Evolutionary conservation across 106 monocot species (phyloP), one percentile per base, ranked within the genome.

Genomic region (Phalaenopsis equestris): DNA sequence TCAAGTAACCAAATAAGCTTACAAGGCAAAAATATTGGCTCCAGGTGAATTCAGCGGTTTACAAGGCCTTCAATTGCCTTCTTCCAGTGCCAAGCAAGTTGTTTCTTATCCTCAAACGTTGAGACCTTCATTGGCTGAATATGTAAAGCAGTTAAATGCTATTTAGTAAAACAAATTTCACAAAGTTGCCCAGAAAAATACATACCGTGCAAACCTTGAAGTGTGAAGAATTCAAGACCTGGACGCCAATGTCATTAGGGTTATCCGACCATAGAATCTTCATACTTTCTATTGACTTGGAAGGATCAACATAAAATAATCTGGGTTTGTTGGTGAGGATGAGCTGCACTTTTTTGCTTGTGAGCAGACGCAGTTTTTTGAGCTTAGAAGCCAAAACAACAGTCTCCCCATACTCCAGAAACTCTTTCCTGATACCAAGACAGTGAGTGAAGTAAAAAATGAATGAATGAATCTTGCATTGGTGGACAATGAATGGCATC

Each of bases 11-110:
- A 52, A 52, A 52, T 52, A 14, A 52, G 3, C 52, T 52, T 52
- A 52, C 52, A 52, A 52, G 52, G 52, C 52, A 52, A 3, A 52
- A 4, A 52, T 52, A 10, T 52, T 52, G 15, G 52, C 12, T 52
- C 43, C 74, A n/a, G 8, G 48, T 79, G 74, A 55, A 48, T 76
- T 89, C 82, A 88, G 30, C 73, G 67, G 39, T 75, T 82, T 55
- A 89, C 86, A 75, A 99, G 83, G 30, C 88, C 89, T 83, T 99
- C 99, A 67, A 99, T 81, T 37, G 93, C 91, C 67, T 85, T 91
- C 84, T 99, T 99, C 99, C 99, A 99, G 14, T 90, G 93, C 90
- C 90, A 92, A 23, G 99, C 94, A 67, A 90, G 80, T 77, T 95
- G 86, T 56, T 95, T 95, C 30, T 83, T 80, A 86, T 99, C 99